Percentiles rank a stretch among this genome's conserved stretches.
Conservation (phyloP, 1,284 basidiomycete genomes). For the Coriolopsis trogii region DNA sequence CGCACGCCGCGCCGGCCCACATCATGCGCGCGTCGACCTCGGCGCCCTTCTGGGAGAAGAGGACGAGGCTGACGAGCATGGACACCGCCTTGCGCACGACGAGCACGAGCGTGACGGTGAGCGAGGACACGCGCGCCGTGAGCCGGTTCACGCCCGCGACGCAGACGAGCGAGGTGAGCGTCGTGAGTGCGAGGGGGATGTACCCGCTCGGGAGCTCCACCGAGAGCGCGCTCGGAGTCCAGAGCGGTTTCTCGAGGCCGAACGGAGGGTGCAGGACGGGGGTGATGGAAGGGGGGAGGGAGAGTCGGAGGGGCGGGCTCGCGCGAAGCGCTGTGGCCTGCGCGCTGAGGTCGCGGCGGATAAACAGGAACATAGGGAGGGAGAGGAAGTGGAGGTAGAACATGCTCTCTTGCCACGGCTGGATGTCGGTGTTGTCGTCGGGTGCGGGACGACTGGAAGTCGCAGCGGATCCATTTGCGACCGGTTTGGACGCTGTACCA, state of each 20-base stretch:
- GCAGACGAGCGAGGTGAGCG: conserved; percentile 86
- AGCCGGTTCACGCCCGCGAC: conserved; percentile 90
- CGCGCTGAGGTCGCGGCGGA: conserved; percentile 51
- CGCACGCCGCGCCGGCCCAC: conserved; percentile 69
- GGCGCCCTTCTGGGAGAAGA: conserved; percentile 37
- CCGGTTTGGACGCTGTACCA: no score
- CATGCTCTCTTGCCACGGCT: conserved; percentile 86
- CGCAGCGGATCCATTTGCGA: no score
- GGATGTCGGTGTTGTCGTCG: conserved; percentile 13
- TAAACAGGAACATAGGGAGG: conserved; percentile 71
- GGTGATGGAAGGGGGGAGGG: conserved; percentile 20
- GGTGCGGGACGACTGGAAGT: no score
- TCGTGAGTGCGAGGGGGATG: conserved; percentile 74
- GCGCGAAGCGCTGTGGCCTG: conserved; percentile 52
- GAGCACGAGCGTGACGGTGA: conserved; percentile 88
- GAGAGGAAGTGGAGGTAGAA: conserved; percentile 86
- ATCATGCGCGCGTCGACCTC: conserved; percentile 37
- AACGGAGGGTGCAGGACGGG: conserved; percentile 12
- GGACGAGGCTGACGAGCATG: conserved; percentile 72
- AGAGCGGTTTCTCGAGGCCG: conserved; percentile 11
- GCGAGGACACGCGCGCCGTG: conserved; percentile 75
- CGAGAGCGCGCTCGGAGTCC: background rate
- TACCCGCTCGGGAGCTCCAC: conserved; percentile 62
- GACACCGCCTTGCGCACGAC: conserved; percentile 91
- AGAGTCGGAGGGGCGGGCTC: conserved; percentile 38